A percentile compares a stretch with the other conserved stretches of the same genome.
Conservation (phyloP, 768 basidiomycete species). For the Mycena epipterygia region DNA sequence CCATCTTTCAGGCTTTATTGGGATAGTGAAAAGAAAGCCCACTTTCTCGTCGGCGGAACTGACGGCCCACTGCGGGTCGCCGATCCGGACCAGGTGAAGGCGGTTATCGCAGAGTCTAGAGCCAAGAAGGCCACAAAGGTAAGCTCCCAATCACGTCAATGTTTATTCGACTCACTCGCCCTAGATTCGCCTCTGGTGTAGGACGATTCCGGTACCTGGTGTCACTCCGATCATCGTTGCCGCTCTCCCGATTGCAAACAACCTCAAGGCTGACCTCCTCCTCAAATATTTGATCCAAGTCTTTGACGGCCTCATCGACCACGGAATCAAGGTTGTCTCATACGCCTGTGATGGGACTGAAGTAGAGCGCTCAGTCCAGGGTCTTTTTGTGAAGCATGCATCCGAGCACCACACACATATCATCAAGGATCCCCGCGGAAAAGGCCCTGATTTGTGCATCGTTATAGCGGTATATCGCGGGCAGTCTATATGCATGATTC, state of each 20-base stretch:
- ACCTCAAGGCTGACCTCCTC: constrained; percentile 32
- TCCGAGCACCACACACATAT: neutral
- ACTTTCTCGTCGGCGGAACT: constrained; percentile 43
- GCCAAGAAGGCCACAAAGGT: constrained; percentile 42
- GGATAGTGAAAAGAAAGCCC: constrained; percentile 35
- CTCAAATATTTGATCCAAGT: constrained; percentile 26
- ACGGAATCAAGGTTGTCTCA: constrained; percentile 45
- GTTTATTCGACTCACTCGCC: no score
- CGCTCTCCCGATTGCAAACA: constrained; percentile 41
- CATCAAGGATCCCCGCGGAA: neutral
- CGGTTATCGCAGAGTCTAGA: constrained; percentile 24
- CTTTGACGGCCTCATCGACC: constrained; percentile 42
- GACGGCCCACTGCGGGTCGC: constrained; percentile 44
- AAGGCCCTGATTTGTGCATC: neutral
- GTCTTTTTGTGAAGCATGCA: neutral
- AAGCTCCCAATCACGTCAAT: neutral
- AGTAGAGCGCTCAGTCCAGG: constrained; percentile 40
- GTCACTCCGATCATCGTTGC: constrained; percentile 50
- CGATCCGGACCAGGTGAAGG: constrained; percentile 37
- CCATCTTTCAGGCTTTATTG: constrained; percentile 40
- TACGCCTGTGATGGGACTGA: constrained; percentile 54
- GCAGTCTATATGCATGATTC: constrained; percentile 1
- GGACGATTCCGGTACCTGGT: constrained; percentile 46
- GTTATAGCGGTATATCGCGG: neutral
- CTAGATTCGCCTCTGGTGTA: constrained; percentile 47